These are phyloP conservation scores for Lepidium didymum DNA, from an alignment of 345 rosid genomes.

Conservation along the genomic window DNA sequence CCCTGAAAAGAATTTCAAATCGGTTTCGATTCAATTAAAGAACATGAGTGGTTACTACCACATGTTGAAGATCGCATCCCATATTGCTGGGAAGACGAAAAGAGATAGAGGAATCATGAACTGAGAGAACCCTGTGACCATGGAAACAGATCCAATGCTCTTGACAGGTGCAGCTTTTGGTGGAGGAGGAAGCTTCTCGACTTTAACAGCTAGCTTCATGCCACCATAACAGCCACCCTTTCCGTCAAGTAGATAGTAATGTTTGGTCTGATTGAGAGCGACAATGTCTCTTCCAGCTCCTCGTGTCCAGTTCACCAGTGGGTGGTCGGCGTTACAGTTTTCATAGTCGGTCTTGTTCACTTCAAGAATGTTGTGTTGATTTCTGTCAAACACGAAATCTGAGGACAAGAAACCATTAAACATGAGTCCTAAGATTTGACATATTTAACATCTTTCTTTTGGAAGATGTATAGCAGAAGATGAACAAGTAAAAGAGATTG, in stretches of 20 bases:
- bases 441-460: background rate
- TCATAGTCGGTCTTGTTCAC: constrained; percentile 81
- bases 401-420: background rate
- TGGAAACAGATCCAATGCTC: constrained; percentile 24
- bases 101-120: constrained; percentile 7
- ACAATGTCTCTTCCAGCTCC: constrained; percentile 95
- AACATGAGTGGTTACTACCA: background rate
- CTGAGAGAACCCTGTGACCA: background rate
- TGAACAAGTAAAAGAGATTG: background rate
- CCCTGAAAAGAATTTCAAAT: constrained; percentile 16
- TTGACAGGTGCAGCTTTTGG: constrained; percentile 45
- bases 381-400: constrained; percentile 89
- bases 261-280: constrained; percentile 62
- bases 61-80: constrained; percentile 18
- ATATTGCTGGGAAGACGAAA: constrained; percentile 1
- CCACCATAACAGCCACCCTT: constrained; percentile 85
- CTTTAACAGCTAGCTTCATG: constrained; percentile 66
- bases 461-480: background rate
- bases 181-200: constrained; percentile 81
- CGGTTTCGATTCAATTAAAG: constrained; percentile 6
- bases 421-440: background rate
- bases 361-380: constrained; percentile 78
- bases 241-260: constrained; percentile 76
- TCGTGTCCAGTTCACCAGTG: constrained; percentile 66
- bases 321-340: constrained; percentile 63